phyloP scores from a whole-genome alignment of 495 filamentous ascomycete genomes.

The Lasiosphaeria ovina region DNA sequence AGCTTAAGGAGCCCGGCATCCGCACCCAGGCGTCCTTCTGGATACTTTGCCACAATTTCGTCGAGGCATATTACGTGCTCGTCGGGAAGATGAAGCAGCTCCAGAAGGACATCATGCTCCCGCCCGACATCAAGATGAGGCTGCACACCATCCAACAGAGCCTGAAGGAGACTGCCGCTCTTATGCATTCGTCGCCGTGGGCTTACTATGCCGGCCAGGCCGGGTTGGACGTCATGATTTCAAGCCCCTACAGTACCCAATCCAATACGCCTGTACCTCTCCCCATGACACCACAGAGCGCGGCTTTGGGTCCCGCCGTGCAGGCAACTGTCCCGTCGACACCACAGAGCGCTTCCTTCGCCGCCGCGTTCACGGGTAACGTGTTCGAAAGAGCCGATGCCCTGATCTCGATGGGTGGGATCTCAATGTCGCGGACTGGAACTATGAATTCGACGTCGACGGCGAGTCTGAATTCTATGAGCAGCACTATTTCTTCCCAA shows the following conservation, averaged over 20 bases:
- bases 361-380: conserved; percentile 64
- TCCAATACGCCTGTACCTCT: conserved; percentile 36
- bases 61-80: conserved; percentile 72
- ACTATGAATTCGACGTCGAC: conserved; percentile 45
- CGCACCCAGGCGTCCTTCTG: conserved; percentile 78
- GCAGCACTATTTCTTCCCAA: conserved; percentile 37
- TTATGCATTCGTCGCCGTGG: conserved; percentile 80
- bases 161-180: conserved; percentile 69
- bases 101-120: conserved; percentile 60
- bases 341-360: conserved; percentile 64
- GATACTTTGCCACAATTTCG: conserved; percentile 74
- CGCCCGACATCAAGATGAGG: conserved; percentile 63
- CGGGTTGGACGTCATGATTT: conserved; percentile 13
- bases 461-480: conserved; percentile 38
- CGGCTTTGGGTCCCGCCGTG: conserved; percentile 81
- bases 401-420: conserved; percentile 57
- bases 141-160: conserved; percentile 73
- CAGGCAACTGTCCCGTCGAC: conserved; percentile 85
- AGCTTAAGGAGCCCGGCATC: conserved; percentile 75
- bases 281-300: conserved; percentile 71
- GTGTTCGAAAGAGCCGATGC: conserved; percentile 75
- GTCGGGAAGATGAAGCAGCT: conserved; percentile 66
- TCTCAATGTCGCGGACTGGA: conserved; percentile 42
- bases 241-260: conserved; percentile 36
- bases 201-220: conserved; percentile 38